Percentiles rank a stretch among this genome's conserved stretches.
phyloP scores from a whole-genome alignment of 257 asterid species.

The Gentiana straminea region DNA sequence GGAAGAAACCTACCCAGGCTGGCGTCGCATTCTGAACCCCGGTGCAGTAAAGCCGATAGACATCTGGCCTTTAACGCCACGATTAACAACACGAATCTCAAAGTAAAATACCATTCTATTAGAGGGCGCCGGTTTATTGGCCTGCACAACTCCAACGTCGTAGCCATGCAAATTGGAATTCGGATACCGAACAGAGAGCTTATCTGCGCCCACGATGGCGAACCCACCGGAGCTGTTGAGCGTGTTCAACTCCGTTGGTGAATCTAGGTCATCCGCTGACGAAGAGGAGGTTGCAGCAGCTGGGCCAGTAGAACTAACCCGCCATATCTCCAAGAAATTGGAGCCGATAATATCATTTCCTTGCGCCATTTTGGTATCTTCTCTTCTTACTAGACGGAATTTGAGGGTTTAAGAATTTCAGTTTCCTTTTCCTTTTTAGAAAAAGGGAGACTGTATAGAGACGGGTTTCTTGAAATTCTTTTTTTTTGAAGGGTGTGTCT shows the following conservation, averaged over 20 bases:
- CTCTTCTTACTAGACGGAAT: too few relatives aligned
- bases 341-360: constrained; percentile 45
- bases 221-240: constrained; percentile 70
- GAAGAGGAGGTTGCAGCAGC: constrained; percentile 15
- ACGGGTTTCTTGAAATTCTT: too few relatives aligned
- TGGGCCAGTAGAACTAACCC: constrained; percentile 42
- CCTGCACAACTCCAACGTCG: constrained; percentile 91
- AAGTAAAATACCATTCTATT: constrained; percentile 70
- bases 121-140: constrained; percentile 70
- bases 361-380: constrained; percentile 8
- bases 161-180: constrained; percentile 55
- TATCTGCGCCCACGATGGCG: constrained; percentile 66
- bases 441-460: too few relatives aligned
- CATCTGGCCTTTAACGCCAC: constrained; percentile 77
- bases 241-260: constrained; percentile 71
- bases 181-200: constrained; percentile 65
- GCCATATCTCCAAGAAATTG: constrained; percentile 68
- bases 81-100: constrained; percentile 68
- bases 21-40: constrained; percentile 66
- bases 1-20: constrained; percentile 57
- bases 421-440: too few relatives aligned
- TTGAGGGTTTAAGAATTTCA: too few relatives aligned
- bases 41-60: constrained; percentile 85
- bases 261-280: constrained; percentile 21
- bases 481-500: too few relatives aligned